These are phyloP conservation scores for Phytopythium delawarense DNA, from an alignment of 352 stramenopile species.

Conservation along the genomic window DNA sequence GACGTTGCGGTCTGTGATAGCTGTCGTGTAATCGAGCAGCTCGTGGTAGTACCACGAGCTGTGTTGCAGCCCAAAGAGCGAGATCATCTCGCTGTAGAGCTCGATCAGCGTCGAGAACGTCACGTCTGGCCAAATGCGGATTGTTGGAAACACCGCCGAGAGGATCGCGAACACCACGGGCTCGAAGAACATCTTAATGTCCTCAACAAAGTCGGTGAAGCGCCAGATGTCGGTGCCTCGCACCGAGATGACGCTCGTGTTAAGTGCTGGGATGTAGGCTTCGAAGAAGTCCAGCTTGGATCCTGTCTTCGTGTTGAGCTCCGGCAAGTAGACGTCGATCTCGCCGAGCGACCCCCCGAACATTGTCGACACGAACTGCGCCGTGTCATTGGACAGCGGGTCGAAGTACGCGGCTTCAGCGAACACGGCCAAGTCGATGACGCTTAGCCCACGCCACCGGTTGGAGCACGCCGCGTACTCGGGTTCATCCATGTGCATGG, in stretches of 20 bases:
- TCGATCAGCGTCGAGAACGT: conserved; percentile 86
- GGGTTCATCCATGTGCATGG: conserved; percentile 41
- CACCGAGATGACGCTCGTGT: conserved; percentile 85
- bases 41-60: conserved; percentile 88
- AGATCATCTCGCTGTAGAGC: conserved; percentile 83
- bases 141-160: conserved; percentile 87
- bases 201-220: conserved; percentile 89
- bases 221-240: conserved; percentile 87
- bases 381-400: conserved; percentile 70
- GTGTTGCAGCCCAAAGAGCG: conserved; percentile 84
- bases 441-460: conserved; percentile 64
- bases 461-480: conserved; percentile 76
- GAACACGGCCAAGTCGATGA: conserved; percentile 84
- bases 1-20: conserved; percentile 75
- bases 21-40: conserved; percentile 76
- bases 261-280: conserved; percentile 66
- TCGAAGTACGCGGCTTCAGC: conserved; percentile 88
- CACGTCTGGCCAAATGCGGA: conserved; percentile 89
- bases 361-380: conserved; percentile 62
- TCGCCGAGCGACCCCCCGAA: conserved; percentile 41
- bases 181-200: conserved; percentile 91
- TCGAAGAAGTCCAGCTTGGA: conserved; percentile 87
- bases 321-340: conserved; percentile 55
- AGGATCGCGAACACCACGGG: conserved; percentile 88
- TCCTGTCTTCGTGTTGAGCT: conserved; percentile 74